Base-by-base conservation (phyloP, 2,329 filamentous ascomycete genomes). In the Neophaeococcomyces aloes region DNA sequence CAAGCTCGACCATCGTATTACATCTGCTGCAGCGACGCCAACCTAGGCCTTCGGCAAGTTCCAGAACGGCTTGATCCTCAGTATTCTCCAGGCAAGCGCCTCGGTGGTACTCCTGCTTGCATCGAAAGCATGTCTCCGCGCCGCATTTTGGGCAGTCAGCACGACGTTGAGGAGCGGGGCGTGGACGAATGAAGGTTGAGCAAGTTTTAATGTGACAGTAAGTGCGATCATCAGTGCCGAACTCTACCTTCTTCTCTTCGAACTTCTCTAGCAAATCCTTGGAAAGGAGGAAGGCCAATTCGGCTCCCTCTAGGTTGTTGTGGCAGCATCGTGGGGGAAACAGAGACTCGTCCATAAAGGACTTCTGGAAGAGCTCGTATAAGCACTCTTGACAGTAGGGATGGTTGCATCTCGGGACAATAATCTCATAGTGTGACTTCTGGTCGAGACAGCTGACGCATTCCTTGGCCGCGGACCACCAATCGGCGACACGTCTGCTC, bases 11-110 rank as follows among this genome's bases (percentile, higher is more conserved):
- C 11, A 63, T 72, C 30, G 75, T 70, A 50, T 74, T 76, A 64
- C 87, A 94, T 49, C 71, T 78, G 58, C 79, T 80, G 60, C 86
- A 94, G 36, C 77, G 71, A 60, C 85, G 80, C 80, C 81, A 88
- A 18, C 82, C 81, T 41, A 79, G 69, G 19, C 78, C 68, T 52
- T 78, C 76, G 5, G 79, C 80, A 46, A 81, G 69, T 39, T 76
- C 72, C 3, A 86, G 65, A n/a, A 60, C 38, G 13, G 54, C 53
- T 33, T 59, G 49, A n/a, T 53, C 35, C 14, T 42, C 49, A 18
- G 49, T 30, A 29, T 58, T 53, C 2, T 57, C 39, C 2, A 52
- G 53, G 37, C 59, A 63, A 27, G 54, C 46, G 5, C 51, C 67
- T 0, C 62, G 66, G 45, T 80, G 76, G 0, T 56, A 50, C 1